Base-by-base conservation (phyloP, 108 stramenopile genomes). In the Pseudonitzschia multiseries region DNA sequence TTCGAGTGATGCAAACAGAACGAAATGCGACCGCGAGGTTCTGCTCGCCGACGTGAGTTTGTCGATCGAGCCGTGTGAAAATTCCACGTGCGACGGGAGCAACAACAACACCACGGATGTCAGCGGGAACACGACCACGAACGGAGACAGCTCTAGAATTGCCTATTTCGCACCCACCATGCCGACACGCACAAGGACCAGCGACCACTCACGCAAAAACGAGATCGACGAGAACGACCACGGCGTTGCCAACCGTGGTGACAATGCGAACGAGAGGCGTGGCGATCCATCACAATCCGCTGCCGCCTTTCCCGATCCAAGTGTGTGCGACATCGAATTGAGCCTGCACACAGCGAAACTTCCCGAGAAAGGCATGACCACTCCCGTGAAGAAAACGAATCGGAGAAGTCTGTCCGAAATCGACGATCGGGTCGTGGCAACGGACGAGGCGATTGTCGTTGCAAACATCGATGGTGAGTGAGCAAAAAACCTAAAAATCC, bases 321-420 rank as follows among this genome's bases (percentile, higher is more conserved):
- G 70, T 51, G 56, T 77, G 63, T 77, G 70, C 52, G 31, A 61
- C 21, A 12, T 77, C 26, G 70, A 71, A 71, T 41, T 77, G 26
- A 59, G n/a, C 4, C 18, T 77, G 17, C 43, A 71, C 14, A 54
- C 57, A 5, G 40, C 70, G 20, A 75, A 65, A 28, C 74, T 67
- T 27, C 61, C 61, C 32, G 61, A 33, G 5, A 62, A 40, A 62
- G 61, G 61, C n/a, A 62, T 62, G 61, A 62, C 61, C n/a, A 62
- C 61, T 10, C 61, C 61, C 33, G 61, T 62, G 15, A 62, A 62
- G 61, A 62, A 62, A 62, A 28, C 33, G 15, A 62, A 62, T 41
- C 26, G 33, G 31, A 31, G 61, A n/a, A 33, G 10, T 41, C 32
- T 41, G 0, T 33, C 61, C 20, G 61, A 62, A 62, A 62, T 62